Base-by-base conservation (phyloP, 2,329 filamentous ascomycete species). In the Penicillium sp. region DNA sequence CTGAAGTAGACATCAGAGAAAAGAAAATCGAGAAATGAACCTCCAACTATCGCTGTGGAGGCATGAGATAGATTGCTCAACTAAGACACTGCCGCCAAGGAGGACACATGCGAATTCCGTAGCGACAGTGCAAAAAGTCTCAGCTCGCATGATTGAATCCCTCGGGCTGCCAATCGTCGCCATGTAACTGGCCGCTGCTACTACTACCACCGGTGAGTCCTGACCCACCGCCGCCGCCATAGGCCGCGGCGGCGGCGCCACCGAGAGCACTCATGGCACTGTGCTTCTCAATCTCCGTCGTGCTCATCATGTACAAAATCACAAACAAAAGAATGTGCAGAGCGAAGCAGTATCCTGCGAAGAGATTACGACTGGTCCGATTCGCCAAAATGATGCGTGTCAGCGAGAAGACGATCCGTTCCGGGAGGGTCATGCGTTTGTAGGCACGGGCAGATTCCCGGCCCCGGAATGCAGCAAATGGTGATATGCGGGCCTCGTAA, bases 391-490 rank as follows among this genome's bases (percentile, higher is more conserved):
- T 88, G 73, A 95, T 88, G 48, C 90, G 81, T 40, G 91, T 95
- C 45, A 96, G 79, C 32, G 90, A 90, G 70, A 95, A 95, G 4
- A 98, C 86, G 41, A 89, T 81, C 35, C 93, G 79, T 69, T 98
- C 93, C 0, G 90, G 90, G 7, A 96, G 73, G 61, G 85, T 91
- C 90, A 98, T 95, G 37, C 90, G 83, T 63, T 90, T 89, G 69
- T 95, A 90, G 1, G 91, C 93, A 41, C 94, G 79, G 5, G 89
- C 85, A 34, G 87, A 90, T 72, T 98, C 94, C 44, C 91, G 82
- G n/a, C 91, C 90, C 39, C 91, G 80, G 73, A 98, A 98, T 3
- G 90, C 90, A 26, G 91, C 90, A 67, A 98, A 98, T 0, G 93
- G 93, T 9, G 90, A 95, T 42, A 98, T 85, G 63, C 93, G 95